These are phyloP conservation scores for Fusarium nanum DNA, from an alignment of 2,329 filamentous ascomycete species.

Conservation along the genomic window DNA sequence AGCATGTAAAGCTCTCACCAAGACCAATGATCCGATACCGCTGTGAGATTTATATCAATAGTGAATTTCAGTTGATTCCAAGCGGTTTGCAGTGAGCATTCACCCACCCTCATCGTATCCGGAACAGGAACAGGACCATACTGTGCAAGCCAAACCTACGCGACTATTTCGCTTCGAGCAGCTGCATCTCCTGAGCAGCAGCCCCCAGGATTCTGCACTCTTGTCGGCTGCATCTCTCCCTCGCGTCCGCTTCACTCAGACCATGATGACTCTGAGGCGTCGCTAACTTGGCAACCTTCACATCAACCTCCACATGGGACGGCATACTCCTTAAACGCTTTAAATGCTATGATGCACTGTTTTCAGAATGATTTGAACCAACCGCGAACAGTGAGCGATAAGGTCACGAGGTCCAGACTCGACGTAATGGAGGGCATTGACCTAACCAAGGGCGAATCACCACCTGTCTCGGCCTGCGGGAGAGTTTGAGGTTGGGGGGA, in stretches of 20 bases:
- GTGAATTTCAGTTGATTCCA: neutral
- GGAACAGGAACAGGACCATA: neutral
- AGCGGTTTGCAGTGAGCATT: neutral
- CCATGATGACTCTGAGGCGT: constrained; percentile 36
- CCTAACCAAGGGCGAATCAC: constrained; percentile 28
- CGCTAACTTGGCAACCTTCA: constrained; percentile 24
- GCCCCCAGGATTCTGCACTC: neutral
- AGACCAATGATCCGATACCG: neutral
- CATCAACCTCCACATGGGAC: neutral
- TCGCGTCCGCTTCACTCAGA: neutral
- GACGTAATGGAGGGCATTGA: constrained; percentile 33
- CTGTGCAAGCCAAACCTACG: neutral
- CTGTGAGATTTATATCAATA: neutral
- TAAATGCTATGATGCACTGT: constrained; percentile 7
- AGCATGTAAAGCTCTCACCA: neutral
- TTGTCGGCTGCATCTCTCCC: neutral
- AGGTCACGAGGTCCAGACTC: constrained; percentile 28
- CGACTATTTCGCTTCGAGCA: constrained; percentile 8
- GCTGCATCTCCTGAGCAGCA: neutral
- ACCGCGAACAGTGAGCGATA: constrained; percentile 12
- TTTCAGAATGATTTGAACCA: constrained; percentile 33
- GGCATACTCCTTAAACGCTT: neutral
- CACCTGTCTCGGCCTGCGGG: constrained; percentile 18
- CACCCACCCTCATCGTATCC: neutral
- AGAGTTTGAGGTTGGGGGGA: constrained; percentile 37